Evolutionary conservation across 768 basidiomycete genomes (phyloP).

Genomic region (Roridomyces roridus): DNA sequence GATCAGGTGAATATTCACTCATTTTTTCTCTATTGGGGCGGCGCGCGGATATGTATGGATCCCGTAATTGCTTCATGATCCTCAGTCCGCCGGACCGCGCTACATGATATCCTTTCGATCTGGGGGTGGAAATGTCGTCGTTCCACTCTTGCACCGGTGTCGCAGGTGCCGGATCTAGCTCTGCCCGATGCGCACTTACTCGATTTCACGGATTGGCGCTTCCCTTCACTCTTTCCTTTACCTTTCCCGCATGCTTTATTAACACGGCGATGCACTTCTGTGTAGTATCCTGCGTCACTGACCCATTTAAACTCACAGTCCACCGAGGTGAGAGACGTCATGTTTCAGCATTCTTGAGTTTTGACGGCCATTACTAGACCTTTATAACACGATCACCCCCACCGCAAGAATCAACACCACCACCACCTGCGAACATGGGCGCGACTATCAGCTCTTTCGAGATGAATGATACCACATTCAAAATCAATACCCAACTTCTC

Average conservation of each 20-base stretch:
- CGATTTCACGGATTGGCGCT: constrained; percentile 19
- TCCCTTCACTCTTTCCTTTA: constrained; percentile 14
- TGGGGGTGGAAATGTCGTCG: constrained; percentile 1
- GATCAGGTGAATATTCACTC: constrained; percentile 18
- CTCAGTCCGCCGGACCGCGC: constrained; percentile 7
- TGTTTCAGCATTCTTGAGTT: constrained; percentile 4
- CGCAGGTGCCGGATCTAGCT: constrained; percentile 18
- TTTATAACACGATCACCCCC: constrained; percentile 3
- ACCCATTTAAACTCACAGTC: constrained; percentile 13
- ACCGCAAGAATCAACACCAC: constrained; percentile 9
- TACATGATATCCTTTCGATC: constrained; percentile 8
- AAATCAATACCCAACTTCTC: constrained; percentile 21
- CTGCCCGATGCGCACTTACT: constrained; percentile 13
- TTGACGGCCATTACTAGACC: constrained; percentile 15
- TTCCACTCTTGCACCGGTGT: constrained; percentile 19
- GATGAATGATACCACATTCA: constrained; percentile 15
- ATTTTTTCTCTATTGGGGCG: background rate
- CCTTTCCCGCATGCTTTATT: constrained; percentile 22
- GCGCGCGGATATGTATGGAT: constrained; percentile 17
- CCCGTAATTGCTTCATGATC: constrained; percentile 24
- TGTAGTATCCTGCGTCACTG: constrained; percentile 21
- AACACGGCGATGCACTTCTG: constrained; percentile 18
- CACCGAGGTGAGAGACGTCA: constrained; percentile 25
- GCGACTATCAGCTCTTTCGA: constrained; percentile 26
- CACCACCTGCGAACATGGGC: constrained; percentile 19